Base-by-base conservation (phyloP, 805 yeast genomes). In the Crinitomyces ghanaensis region DNA sequence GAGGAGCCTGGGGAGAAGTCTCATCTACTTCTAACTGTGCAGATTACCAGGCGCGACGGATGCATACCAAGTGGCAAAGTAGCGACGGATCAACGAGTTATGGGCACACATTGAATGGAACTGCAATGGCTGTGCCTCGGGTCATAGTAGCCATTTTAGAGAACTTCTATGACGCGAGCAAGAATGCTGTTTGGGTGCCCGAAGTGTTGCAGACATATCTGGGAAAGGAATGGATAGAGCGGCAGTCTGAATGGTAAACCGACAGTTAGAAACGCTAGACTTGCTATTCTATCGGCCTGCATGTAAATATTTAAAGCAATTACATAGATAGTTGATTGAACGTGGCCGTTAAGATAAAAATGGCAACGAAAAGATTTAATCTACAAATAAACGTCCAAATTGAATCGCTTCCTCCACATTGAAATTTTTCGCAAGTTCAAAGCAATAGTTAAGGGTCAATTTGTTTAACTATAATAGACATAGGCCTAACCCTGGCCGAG, bases 41-140 rank as follows among this genome's bases (percentile, higher is more conserved):
- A 3, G 96, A 86, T 44, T 91, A 72, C 54, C 98, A 91, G 59
- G 61, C 93, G 5, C 68, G 95, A 54, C 68, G 97, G 48, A 64
- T 91, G 45, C 75, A 77, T 25, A 78, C 93, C 4, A 70, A 69
- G 36, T 74, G 63, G 47, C 62, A 60, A 35, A 53, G 55, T 21
- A 30, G 34, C 0, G 59, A 51, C 2, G 50, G 53, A 4, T 56
- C 54, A 2, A 40, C 57, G 45, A 49, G 46, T 21, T 80, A 66
- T 49, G 84, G 73, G 0, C 85, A 82, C 41, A 91, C 98, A 0
- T 63, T 91, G 29, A 91, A 91, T 45, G 98, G 96, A 12, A 91
- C 98, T 0, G 95, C 95, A 2, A 68, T 86, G 69, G 98, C 98
- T 1, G 77, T 88, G 11, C 98, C 98, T 2, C 63, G 98, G 38